Base-by-base conservation (phyloP, 1,139 yeast species). In the Geotrichum histeridarum region DNA sequence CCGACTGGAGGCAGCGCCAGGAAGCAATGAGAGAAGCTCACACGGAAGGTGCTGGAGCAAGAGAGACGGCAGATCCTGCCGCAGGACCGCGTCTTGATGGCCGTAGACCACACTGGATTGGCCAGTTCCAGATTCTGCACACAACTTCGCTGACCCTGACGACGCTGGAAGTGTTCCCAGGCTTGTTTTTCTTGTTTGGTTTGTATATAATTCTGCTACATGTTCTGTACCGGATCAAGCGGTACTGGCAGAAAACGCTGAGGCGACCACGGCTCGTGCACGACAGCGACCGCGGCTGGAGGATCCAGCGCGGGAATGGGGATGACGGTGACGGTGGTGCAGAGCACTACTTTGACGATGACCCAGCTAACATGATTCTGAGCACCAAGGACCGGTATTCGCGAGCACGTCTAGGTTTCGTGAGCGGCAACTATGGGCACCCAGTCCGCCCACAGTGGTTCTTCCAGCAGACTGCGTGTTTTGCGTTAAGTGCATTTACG, bases 381-480 rank as follows among this genome's bases (percentile, higher is more conserved):
- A 7, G 11, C 8, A 3, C 30, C 33, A 33, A 37, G 31, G 31
- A 44, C 15, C 44, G 44, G 14, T 32, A 38, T 12, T 14, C 50
- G 7, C 49, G 52, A 11, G 48, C 54, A 2, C 42, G 44, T 6
- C 38, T 53, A 2, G 58, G 58, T 2, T 42, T 56, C 22, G 42
- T 47, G 1, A 47, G 51, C 17, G 58, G 58, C 12, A 47, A 51
- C 39, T 56, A 56, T 36, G 56, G 58, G 4, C 45, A 50, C 17
- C 58, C 58, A 0, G 41, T 50, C 1, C 39, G 54, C 8, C 39
- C 42, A 2, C 49, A 42, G 36, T 53, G 55, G 55, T 46, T 49
- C 38, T 31, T 48, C 9, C 58, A 56, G 37, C 58, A 56, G 41
- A 38, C 55, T 2, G 43, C 18, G 4, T 37, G 51, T 6, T 51